A percentile compares a stretch with the other conserved stretches of the same genome.
Conservation (phyloP, 2,329 filamentous ascomycete genomes). For the Calonectria pseudoturangicola region DNA sequence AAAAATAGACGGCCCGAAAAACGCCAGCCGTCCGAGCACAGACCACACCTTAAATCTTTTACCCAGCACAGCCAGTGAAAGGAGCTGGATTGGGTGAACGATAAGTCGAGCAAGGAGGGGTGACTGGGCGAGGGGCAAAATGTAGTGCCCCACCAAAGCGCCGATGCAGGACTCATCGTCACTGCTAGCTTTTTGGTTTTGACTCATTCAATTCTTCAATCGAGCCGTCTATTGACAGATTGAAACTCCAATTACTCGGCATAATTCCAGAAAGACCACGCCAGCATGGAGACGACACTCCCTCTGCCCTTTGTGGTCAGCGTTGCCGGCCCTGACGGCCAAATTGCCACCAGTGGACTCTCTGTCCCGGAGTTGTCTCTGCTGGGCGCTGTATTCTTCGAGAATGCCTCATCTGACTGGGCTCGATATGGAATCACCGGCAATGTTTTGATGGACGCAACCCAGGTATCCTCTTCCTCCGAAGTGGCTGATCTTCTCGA, state of each 20-base stretch:
- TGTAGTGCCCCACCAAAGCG: slow-evolving; percentile 53
- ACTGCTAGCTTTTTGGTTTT: slow-evolving; percentile 54
- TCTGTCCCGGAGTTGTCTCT: slow-evolving; percentile 74
- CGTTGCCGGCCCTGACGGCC: slow-evolving; percentile 70
- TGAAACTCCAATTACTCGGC: slow-evolving; percentile 38
- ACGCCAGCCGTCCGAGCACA: slow-evolving; percentile 46
- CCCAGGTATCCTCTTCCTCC: slow-evolving; percentile 79
- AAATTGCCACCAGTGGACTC: slow-evolving; percentile 71
- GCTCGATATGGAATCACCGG: slow-evolving; percentile 70
- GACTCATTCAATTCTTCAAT: slow-evolving; percentile 49
- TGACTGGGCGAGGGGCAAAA: slow-evolving; percentile 53
- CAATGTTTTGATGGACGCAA: slow-evolving; percentile 85
- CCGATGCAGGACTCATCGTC: slow-evolving; percentile 56
- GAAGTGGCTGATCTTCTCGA: slow-evolving; percentile 89
- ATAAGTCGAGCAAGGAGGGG: slow-evolving; percentile 46
- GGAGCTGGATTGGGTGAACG: slow-evolving; percentile 44
- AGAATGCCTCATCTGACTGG: slow-evolving; percentile 70
- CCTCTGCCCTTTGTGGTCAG: slow-evolving; percentile 78
- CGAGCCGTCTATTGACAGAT: slow-evolving; percentile 24
- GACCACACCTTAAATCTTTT: slow-evolving; percentile 60
- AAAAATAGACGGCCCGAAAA: slow-evolving; percentile 52
- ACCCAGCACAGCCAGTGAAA: slow-evolving; percentile 40
- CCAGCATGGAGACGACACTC: slow-evolving; percentile 77
- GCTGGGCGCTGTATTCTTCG: slow-evolving; percentile 76
- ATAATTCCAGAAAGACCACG: slow-evolving; percentile 21